Evolutionary conservation across 2,329 filamentous ascomycete species (phyloP).

Genomic region (Hymenoscyphus repandus): DNA sequence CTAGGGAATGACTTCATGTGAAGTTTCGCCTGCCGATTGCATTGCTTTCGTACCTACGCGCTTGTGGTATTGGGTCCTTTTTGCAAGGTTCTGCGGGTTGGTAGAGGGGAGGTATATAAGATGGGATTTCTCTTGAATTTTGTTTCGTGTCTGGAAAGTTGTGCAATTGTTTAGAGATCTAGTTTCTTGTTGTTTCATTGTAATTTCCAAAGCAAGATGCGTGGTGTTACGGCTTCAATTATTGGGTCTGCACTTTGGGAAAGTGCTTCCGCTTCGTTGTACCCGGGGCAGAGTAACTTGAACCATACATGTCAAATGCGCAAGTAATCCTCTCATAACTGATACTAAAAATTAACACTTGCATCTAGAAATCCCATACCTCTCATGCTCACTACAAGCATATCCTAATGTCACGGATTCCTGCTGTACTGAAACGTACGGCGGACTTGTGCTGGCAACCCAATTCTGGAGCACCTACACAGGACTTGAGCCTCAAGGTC

Average conservation of each 20-base stretch:
- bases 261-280: conserved; percentile 14
- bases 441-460: conserved; percentile 55
- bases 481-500: conserved; percentile 50
- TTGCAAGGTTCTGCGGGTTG: too few species aligned
- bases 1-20: too few species aligned
- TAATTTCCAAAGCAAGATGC: background rate
- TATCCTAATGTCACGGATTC: conserved; percentile 46
- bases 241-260: background rate
- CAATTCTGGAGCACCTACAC: conserved; percentile 64
- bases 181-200: background rate
- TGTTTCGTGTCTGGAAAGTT: background rate
- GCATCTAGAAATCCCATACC: conserved; percentile 22
- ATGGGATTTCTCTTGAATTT: background rate
- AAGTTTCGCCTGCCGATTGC: too few species aligned
- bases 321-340: conserved; percentile 5
- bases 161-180: background rate
- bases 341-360: conserved; percentile 4
- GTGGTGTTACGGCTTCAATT: background rate
- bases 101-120: too few species aligned
- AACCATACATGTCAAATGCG: conserved; percentile 26
- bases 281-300: conserved; percentile 23
- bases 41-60: too few species aligned
- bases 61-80: too few species aligned
- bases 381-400: conserved; percentile 46
- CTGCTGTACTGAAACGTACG: conserved; percentile 61